Conservation (phyloP, 768 basidiomycete genomes). For the Coprinopsis sp. region DNA sequence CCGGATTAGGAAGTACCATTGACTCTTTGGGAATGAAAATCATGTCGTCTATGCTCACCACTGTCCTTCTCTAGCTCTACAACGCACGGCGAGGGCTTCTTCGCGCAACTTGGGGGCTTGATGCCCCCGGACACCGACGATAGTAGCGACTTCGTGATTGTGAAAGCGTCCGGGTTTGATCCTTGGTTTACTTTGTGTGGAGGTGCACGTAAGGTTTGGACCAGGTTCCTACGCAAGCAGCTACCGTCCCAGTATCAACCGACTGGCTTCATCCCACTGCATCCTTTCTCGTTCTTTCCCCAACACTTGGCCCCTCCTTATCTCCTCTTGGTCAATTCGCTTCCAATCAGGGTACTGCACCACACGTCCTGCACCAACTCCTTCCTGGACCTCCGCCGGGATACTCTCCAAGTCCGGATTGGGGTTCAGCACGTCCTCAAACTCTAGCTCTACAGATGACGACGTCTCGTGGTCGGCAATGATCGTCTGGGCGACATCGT, state of each 20-base stretch:
- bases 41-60: too few relatives aligned
- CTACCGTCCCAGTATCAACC: conserved; percentile 17
- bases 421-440: conserved; percentile 25
- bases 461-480: conserved; percentile 45
- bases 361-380: conserved; percentile 37
- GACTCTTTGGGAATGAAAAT: too few relatives aligned
- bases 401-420: conserved; percentile 39
- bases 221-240: too few relatives aligned
- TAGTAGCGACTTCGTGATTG: too few relatives aligned
- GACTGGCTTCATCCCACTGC: conserved; percentile 55
- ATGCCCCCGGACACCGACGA: too few relatives aligned
- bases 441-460: conserved; percentile 6
- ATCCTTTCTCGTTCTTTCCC: conserved; percentile 80
- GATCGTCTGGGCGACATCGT: conserved; percentile 69
- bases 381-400: conserved; percentile 45
- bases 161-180: too few relatives aligned
- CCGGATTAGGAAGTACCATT: too few relatives aligned
- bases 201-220: too few relatives aligned
- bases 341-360: conserved; percentile 74
- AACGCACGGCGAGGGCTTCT: too few relatives aligned
- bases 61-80: too few relatives aligned
- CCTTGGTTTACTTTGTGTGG: too few relatives aligned
- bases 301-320: conserved; percentile 44
- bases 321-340: conserved; percentile 67
- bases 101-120: too few relatives aligned